phyloP scores from a whole-genome alignment of 768 basidiomycete species.

The Mycena epipterygia region DNA sequence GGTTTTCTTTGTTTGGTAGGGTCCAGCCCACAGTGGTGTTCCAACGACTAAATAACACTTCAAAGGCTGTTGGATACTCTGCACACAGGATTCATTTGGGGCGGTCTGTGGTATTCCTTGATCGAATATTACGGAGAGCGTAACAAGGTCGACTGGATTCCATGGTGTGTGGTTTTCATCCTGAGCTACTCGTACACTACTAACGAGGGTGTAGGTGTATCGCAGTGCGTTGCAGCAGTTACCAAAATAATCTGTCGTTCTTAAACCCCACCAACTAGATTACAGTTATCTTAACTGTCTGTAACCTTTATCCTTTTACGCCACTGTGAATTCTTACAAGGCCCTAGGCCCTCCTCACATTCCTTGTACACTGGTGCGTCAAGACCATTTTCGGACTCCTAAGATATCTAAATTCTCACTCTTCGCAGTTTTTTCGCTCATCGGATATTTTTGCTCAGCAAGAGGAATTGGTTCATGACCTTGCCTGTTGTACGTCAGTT shows the following conservation, averaged over 20 bases:
- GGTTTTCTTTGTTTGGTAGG: conserved; percentile 20
- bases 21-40: background rate
- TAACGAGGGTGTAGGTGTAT: conserved; percentile 7
- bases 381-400: background rate
- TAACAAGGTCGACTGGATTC: conserved; percentile 43
- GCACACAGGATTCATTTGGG: conserved; percentile 50
- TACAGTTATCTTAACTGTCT: conserved; percentile 45
- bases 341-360: conserved; percentile 53
- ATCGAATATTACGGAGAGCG: conserved; percentile 45
- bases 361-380: conserved; percentile 56
- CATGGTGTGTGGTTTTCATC: conserved; percentile 40
- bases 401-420: no score
- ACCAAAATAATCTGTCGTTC: no score
- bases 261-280: no score
- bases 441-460: conserved; percentile 50
- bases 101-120: conserved; percentile 49
- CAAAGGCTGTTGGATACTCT: conserved; percentile 45
- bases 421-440: conserved; percentile 49
- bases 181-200: background rate
- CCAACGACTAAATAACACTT: background rate
- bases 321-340: background rate
- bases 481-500: conserved; percentile 37
- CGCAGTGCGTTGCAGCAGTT: no score
- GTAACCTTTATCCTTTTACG: no score
- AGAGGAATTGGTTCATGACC: conserved; percentile 38